phyloP scores from a whole-genome alignment of 2,329 filamentous ascomycete genomes.

The Alternaria angustiovoidea region DNA sequence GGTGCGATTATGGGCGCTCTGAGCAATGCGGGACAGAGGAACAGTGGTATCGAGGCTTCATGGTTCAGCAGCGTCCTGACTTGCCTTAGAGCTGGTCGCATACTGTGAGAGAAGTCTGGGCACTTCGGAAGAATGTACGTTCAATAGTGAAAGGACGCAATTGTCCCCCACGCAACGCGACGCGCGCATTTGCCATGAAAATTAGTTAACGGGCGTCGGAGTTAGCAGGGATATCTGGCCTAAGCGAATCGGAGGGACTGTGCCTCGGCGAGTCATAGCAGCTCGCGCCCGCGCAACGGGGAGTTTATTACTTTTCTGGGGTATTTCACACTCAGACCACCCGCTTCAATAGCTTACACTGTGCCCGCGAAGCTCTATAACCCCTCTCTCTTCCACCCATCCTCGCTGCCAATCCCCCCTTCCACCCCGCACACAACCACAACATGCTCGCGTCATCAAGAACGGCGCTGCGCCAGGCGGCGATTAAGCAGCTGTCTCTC shows the following conservation, averaged over 20 bases:
- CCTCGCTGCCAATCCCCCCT: slow-evolving; percentile 11
- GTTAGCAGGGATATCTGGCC: slow-evolving; percentile 20
- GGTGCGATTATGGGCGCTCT: slow-evolving; percentile 21
- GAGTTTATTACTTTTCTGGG: slow-evolving; percentile 37
- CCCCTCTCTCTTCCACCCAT: slow-evolving; percentile 17
- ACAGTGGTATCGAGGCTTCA: slow-evolving; percentile 39
- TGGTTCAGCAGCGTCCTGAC: slow-evolving; percentile 38
- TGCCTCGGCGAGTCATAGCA: slow-evolving; percentile 19
- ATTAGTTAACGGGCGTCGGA: slow-evolving; percentile 24
- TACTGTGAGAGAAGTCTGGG: slow-evolving; percentile 23
- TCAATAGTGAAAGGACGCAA: neutral
- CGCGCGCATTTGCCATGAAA: slow-evolving; percentile 27
- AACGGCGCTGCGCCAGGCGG: slow-evolving; percentile 50
- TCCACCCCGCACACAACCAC: slow-evolving; percentile 18
- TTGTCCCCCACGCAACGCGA: slow-evolving; percentile 11
- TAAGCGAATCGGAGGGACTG: slow-evolving; percentile 27
- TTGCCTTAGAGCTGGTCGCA: slow-evolving; percentile 44
- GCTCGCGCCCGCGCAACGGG: slow-evolving; percentile 27
- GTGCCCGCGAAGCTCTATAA: slow-evolving; percentile 14
- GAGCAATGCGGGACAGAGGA: slow-evolving; percentile 48
- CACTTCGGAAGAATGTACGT: neutral
- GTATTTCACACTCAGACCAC: slow-evolving; percentile 38
- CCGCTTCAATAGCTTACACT: slow-evolving; percentile 22
- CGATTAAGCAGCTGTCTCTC: slow-evolving; percentile 45
- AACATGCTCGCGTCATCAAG: slow-evolving; percentile 50